A percentile compares a stretch with the other conserved stretches of the same genome.
Evolutionary conservation across 2,329 filamentous ascomycete genomes (phyloP).

Genomic region (Hypoxylon sp.): DNA sequence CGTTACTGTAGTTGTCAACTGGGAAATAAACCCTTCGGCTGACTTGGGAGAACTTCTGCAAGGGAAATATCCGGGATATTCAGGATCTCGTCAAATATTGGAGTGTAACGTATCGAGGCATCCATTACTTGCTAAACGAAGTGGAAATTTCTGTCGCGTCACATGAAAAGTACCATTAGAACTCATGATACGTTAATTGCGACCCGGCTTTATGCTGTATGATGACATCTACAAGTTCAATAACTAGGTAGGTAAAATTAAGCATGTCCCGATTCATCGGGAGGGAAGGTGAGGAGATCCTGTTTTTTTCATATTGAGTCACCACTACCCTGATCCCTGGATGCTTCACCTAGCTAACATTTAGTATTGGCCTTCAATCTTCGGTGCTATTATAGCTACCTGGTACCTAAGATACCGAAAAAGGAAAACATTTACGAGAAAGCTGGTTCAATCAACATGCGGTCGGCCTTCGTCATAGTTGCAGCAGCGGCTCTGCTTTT

Average conservation of each 20-base stretch:
- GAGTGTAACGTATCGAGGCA: not conserved
- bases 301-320: not conserved
- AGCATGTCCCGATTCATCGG: not conserved
- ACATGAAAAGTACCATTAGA: not conserved
- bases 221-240: no score
- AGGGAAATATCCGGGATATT: constrained; percentile 51
- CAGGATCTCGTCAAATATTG: constrained; percentile 31
- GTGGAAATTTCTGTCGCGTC: not conserved
- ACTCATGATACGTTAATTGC: not conserved
- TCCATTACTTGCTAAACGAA: not conserved
- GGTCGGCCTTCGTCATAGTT: not conserved
- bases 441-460: constrained; percentile 7
- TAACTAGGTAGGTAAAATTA: not conserved
- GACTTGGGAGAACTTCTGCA: constrained; percentile 48
- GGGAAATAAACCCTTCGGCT: constrained; percentile 54
- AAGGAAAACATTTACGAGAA: not conserved
- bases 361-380: not conserved
- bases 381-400: not conserved
- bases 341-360: not conserved
- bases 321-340: not conserved
- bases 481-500: constrained; percentile 1
- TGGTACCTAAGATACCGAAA: no score
- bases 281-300: not conserved
- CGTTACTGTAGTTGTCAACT: constrained; percentile 48
- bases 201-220: no score